A percentile compares a stretch with the other conserved stretches of the same genome.
Evolutionary conservation across 768 basidiomycete species (phyloP).

Genomic region (Exsudoporus frostii): DNA sequence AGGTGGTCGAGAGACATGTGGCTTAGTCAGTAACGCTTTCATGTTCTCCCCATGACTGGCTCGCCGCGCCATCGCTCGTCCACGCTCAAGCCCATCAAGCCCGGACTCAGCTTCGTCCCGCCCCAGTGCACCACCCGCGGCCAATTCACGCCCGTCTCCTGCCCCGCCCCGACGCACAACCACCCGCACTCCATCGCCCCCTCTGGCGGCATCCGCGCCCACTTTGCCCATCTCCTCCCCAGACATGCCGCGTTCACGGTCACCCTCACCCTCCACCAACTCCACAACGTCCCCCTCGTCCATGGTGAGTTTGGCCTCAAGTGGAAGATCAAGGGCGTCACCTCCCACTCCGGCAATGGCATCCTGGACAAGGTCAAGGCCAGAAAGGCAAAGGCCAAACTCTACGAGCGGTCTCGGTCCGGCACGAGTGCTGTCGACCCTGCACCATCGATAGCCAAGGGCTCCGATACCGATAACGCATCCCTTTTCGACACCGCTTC

Average conservation of each 20-base stretch:
- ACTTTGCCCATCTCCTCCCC: slow-evolving; percentile 58
- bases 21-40: not conserved
- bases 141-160: not conserved
- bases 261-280: slow-evolving; percentile 58
- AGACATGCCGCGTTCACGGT: slow-evolving; percentile 66
- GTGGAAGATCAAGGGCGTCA: slow-evolving; percentile 69
- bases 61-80: slow-evolving; percentile 21
- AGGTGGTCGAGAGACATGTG: not conserved
- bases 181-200: not conserved
- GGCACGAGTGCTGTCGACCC: not conserved
- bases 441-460: slow-evolving; percentile 1
- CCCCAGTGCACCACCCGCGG: not conserved
- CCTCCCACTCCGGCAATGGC: slow-evolving; percentile 38
- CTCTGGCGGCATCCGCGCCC: slow-evolving; percentile 45
- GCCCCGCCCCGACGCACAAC: not conserved
- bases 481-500: slow-evolving; percentile 26
- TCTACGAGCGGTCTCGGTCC: not conserved
- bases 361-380: slow-evolving; percentile 41
- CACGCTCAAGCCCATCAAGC: slow-evolving; percentile 10
- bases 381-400: slow-evolving; percentile 16
- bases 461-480: slow-evolving; percentile 25
- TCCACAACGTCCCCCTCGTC: slow-evolving; percentile 69
- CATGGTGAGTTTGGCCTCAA: slow-evolving; percentile 64
- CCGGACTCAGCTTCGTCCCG: not conserved
- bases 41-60: slow-evolving; percentile 2